A percentile compares a stretch with the other conserved stretches of the same genome.
phyloP scores from a whole-genome alignment of 2,329 filamentous ascomycete species.

The Ophiostoma perfectum region DNA sequence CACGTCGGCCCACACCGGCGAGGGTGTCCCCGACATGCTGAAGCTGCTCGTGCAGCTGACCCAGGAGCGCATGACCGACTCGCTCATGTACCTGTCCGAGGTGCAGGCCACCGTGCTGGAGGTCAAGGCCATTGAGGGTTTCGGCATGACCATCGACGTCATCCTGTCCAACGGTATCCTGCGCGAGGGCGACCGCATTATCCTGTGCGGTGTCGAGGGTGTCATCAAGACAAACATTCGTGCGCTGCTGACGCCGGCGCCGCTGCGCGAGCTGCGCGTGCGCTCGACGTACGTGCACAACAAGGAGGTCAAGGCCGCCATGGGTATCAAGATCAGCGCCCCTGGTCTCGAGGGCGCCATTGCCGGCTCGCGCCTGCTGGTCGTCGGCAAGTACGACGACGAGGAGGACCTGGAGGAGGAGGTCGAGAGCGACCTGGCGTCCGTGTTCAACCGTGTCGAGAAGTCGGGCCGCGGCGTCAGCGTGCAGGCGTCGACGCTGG shows the following conservation, averaged over 20 bases:
- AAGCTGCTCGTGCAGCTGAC: constrained; percentile 89
- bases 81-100: constrained; percentile 97
- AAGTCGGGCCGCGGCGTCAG: constrained; percentile 91
- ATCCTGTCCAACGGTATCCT: constrained; percentile 94
- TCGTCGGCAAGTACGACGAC: constrained; percentile 91
- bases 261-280: constrained; percentile 87
- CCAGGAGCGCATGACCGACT: constrained; percentile 94
- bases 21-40: constrained; percentile 97
- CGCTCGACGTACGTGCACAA: constrained; percentile 98
- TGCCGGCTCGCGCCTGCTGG: constrained; percentile 87
- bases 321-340: constrained; percentile 98
- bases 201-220: constrained; percentile 94
- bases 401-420: constrained; percentile 96
- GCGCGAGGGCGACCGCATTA: constrained; percentile 87
- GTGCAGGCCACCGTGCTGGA: constrained; percentile 96
- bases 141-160: constrained; percentile 97
- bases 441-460: constrained; percentile 83
- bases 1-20: constrained; percentile 96
- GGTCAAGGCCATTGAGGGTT: constrained; percentile 98
- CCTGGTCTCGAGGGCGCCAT: constrained; percentile 95
- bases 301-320: constrained; percentile 95
- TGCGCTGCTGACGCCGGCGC: constrained; percentile 86
- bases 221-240: constrained; percentile 92
- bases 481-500: constrained; percentile 94
- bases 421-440: constrained; percentile 89